A percentile compares a stretch with the other conserved stretches of the same genome.
Conservation (phyloP, 306 rosid species). For the Pachyrhizus erosus region DNA sequence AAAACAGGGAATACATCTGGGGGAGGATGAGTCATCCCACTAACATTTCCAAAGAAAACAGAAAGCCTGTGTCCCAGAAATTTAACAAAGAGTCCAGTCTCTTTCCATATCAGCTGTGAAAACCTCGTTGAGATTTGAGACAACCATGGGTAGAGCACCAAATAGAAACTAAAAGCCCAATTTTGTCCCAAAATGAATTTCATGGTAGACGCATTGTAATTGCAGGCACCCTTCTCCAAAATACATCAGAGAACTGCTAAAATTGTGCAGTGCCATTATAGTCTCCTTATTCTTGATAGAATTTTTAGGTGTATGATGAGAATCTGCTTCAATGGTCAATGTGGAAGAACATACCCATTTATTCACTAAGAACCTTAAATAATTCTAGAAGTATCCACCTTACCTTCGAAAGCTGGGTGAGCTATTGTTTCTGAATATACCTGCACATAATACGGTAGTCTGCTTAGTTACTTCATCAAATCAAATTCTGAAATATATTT, state of each 20-base stretch:
- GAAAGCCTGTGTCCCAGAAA: not conserved
- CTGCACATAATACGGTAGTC: not conserved
- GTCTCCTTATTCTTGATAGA: not conserved
- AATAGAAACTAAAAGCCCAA: not conserved
- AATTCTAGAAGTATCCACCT: not conserved
- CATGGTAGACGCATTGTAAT: not conserved
- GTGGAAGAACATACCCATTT: not conserved
- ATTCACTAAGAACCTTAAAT: not conserved
- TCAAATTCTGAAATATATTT: not conserved
- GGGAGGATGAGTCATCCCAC: not conserved
- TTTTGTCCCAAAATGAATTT: not conserved
- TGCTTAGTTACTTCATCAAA: not conserved
- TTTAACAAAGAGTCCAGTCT: not conserved
- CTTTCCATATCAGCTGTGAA: not conserved
- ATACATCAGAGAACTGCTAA: not conserved
- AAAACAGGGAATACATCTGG: not conserved
- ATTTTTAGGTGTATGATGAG: not conserved
- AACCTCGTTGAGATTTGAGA: not conserved
- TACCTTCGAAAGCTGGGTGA: not conserved
- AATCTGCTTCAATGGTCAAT: not conserved
- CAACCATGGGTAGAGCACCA: not conserved
- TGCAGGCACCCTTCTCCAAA: not conserved
- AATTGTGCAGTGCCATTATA: not conserved
- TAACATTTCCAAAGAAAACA: not conserved
- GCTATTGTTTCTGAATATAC: not conserved